These are phyloP conservation scores for Discostella stelligeroides DNA, from an alignment of 108 stramenopile genomes.

Conservation along the genomic window DNA sequence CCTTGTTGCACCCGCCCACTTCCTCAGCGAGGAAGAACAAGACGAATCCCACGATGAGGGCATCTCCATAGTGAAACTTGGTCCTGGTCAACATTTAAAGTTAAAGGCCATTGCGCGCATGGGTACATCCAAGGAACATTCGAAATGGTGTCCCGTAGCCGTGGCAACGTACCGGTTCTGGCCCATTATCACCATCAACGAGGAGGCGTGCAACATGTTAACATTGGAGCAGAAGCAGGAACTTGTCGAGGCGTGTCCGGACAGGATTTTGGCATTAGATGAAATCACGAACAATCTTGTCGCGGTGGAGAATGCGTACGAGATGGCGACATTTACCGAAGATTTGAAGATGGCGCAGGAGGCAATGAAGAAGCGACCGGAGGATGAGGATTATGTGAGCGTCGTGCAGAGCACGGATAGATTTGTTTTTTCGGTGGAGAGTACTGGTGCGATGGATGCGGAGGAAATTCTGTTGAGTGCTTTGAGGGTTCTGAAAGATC, in stretches of 20 bases:
- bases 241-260: slow-evolving; percentile 87
- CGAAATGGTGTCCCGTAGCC: slow-evolving; percentile 98
- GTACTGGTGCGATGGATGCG: slow-evolving; percentile 88
- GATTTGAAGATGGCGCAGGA: slow-evolving; percentile 72
- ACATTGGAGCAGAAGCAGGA: slow-evolving; percentile 90
- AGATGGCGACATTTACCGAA: slow-evolving; percentile 86
- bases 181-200: slow-evolving; percentile 90
- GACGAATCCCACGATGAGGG: slow-evolving; percentile 87
- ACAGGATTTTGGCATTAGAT: slow-evolving; percentile 83
- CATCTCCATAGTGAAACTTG: slow-evolving; percentile 92
- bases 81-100: slow-evolving; percentile 93
- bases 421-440: slow-evolving; percentile 90
- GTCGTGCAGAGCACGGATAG: slow-evolving; percentile 65
- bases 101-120: slow-evolving; percentile 92
- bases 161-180: slow-evolving; percentile 94
- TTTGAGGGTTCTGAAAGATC: slow-evolving; percentile 78
- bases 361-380: slow-evolving; percentile 78
- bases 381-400: slow-evolving; percentile 87
- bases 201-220: slow-evolving; percentile 84
- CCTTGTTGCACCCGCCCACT: slow-evolving; percentile 78
- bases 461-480: slow-evolving; percentile 81
- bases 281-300: slow-evolving; percentile 68
- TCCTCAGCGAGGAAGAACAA: slow-evolving; percentile 81
- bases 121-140: slow-evolving; percentile 97
- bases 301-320: slow-evolving; percentile 80